phyloP scores from a whole-genome alignment of 805 yeast genomes.

The Diddensiella caesifluorescens region DNA sequence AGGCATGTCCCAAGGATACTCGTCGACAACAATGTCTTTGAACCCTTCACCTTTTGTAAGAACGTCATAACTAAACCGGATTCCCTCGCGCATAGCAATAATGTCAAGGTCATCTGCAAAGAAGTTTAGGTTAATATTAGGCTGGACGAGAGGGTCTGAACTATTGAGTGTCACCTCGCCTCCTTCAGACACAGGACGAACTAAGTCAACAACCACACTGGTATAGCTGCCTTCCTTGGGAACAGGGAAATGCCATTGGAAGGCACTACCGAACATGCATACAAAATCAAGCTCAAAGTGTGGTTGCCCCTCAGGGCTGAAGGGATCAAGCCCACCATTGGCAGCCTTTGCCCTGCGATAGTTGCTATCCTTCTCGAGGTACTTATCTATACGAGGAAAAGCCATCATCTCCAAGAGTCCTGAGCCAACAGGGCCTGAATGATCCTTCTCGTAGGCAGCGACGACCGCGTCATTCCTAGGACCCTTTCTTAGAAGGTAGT shows the following conservation, averaged over 20 bases:
- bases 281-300: constrained; percentile 30
- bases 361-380: constrained; percentile 24
- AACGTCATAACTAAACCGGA: constrained; percentile 30
- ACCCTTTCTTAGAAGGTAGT: constrained; percentile 22
- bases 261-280: constrained; percentile 27
- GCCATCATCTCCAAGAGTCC: constrained; percentile 24
- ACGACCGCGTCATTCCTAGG: constrained; percentile 19
- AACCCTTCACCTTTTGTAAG: constrained; percentile 31
- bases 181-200: constrained; percentile 28
- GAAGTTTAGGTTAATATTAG: constrained; percentile 28
- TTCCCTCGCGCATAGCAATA: constrained; percentile 32
- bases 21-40: constrained; percentile 30
- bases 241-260: constrained; percentile 30
- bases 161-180: constrained; percentile 29
- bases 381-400: constrained; percentile 28
- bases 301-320: constrained; percentile 30
- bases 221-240: constrained; percentile 25
- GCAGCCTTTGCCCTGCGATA: constrained; percentile 24
- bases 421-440: constrained; percentile 25
- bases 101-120: constrained; percentile 32
- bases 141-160: constrained; percentile 26
- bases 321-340: constrained; percentile 29
- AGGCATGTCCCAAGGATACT: constrained; percentile 33
- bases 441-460: constrained; percentile 17
- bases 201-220: constrained; percentile 29